Evolutionary conservation across 345 rosid genomes (phyloP).

Genomic region (Abelmoschus esculentus): DNA sequence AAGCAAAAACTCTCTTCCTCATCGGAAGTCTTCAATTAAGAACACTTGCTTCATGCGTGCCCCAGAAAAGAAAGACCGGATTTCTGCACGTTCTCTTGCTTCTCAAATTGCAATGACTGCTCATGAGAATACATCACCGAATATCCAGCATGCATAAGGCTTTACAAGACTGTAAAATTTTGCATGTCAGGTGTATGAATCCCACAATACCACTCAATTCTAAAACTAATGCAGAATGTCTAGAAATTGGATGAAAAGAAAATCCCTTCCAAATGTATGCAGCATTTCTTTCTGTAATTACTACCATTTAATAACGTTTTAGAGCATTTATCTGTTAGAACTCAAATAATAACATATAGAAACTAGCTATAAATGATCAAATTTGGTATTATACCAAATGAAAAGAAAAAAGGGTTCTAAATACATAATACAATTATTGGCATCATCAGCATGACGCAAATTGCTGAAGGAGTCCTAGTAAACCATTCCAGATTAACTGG

Average conservation of each 20-base stretch:
- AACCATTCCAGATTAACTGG: conserved; percentile 11
- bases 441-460: conserved; percentile 14
- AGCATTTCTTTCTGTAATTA: conserved; percentile 12
- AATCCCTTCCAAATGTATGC: conserved; percentile 5
- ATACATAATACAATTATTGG: conserved; percentile 7
- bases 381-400: neutral
- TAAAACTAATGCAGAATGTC: neutral
- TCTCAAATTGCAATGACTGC: conserved; percentile 12
- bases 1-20: conserved; percentile 16
- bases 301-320: neutral
- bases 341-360: neutral
- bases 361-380: neutral
- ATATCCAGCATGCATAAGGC: conserved; percentile 22
- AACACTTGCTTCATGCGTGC: conserved; percentile 17
- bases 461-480: conserved; percentile 5
- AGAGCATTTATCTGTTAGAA: neutral
- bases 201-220: neutral
- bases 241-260: neutral
- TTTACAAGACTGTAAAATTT: neutral
- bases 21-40: conserved; percentile 22
- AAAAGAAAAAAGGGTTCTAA: neutral
- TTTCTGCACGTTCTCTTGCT: conserved; percentile 15
- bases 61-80: conserved; percentile 22
- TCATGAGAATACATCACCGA: conserved; percentile 36
- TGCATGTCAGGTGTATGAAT: neutral